Base-by-base conservation (phyloP, 139 green algal genomes). In the Volvox reticuliferus region DNA sequence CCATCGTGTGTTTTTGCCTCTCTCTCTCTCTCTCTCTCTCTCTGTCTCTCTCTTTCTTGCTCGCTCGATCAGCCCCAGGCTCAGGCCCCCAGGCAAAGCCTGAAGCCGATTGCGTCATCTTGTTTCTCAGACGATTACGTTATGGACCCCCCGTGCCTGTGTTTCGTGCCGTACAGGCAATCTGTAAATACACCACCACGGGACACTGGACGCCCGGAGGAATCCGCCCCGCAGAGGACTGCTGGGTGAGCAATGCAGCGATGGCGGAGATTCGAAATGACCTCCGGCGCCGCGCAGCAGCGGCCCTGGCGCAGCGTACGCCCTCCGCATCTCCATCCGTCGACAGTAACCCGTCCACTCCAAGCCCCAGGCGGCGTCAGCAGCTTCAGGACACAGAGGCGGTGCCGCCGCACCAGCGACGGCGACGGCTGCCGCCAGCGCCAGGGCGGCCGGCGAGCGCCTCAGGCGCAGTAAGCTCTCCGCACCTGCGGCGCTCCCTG, bases 221-320 rank as follows among this genome's bases (percentile, higher is more conserved):
- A 33, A 13, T 86, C n/a, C 87, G 87, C 0, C 76, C 87, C 35
- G 32, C 87, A 2, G 87, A 79, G 33, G 87, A 91, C 73, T 68
- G 28, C 50, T 91, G 87, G 87, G 87, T 91, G 61, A 86, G n/a
- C 87, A 91, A 91, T 75, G 87, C 87, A 24, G 87, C 87, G 0
- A 79, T 79, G 76, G 87, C 87, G 24, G 87, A 67, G 62, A 62
- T 91, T 14, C 87, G 87, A 0, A 44, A 67, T 22, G 32, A 85
- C 1, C 87, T 91, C 33, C 76, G 63, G 0, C 22, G 73, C 19
- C 76, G 76, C 1, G 75, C 55, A 9, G 73, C 86, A 0, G 86
- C 50, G 12, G 44, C 68, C 17, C 32, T 63, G 13, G 44, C 37
- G 13, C 24, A n/a, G 22, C 65, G 67, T 55, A 37, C 44, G 9